phyloP scores from a whole-genome alignment of 2,329 filamentous ascomycete species.

The Exophiala mesophila region DNA sequence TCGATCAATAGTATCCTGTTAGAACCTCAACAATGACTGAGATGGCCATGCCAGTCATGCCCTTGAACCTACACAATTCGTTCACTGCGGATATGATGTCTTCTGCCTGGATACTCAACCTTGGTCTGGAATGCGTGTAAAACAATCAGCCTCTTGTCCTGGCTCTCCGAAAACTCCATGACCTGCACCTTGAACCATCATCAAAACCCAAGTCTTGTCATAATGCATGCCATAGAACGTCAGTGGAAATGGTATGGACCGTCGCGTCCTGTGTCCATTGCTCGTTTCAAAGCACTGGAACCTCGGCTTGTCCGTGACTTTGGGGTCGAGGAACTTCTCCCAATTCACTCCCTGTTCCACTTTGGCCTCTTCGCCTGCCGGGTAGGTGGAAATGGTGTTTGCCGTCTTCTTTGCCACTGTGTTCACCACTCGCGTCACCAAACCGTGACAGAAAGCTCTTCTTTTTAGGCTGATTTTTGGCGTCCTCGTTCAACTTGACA shows the following conservation, averaged over 20 bases:
- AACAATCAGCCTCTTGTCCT: no score
- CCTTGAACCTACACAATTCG: no score
- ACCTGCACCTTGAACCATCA: background rate
- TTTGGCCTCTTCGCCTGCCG: slow-evolving; percentile 67
- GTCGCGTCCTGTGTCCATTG: background rate
- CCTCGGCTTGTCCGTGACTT: slow-evolving; percentile 27
- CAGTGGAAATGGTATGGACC: background rate
- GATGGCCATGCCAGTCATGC: no score
- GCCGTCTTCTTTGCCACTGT: slow-evolving; percentile 33
- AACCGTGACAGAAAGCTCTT: slow-evolving; percentile 77
- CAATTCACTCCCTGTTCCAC: slow-evolving; percentile 67
- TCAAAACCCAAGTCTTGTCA: background rate
- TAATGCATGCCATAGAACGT: slow-evolving; percentile 2
- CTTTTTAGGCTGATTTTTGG: slow-evolving; percentile 63
- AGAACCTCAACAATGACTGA: no score
- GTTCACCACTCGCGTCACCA: slow-evolving; percentile 51
- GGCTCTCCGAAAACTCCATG: no score
- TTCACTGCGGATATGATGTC: no score
- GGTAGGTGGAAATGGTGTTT: slow-evolving; percentile 54
- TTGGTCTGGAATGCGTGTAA: no score
- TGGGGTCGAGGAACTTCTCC: slow-evolving; percentile 53
- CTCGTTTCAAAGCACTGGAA: slow-evolving; percentile 19
- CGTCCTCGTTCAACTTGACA: slow-evolving; percentile 76
- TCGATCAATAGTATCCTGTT: background rate
- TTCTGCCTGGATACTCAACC: no score